Evolutionary conservation across 352 stramenopile genomes (phyloP).

Genomic region (Aphanomyces euteiches): DNA sequence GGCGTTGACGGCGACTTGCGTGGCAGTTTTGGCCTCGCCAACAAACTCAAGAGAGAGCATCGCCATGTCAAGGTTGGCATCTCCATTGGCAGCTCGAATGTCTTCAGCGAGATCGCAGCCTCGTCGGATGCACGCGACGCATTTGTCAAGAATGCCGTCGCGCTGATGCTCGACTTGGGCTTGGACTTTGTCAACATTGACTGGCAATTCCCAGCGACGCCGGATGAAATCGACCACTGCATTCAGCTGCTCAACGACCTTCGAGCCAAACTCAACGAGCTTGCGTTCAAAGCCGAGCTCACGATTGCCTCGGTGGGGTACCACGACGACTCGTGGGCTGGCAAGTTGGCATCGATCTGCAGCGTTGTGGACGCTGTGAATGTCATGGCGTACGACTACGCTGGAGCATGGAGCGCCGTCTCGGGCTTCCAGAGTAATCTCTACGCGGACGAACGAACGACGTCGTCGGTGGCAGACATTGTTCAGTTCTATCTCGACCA

Average conservation of each 20-base stretch:
- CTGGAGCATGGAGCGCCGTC: not conserved
- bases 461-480: not conserved
- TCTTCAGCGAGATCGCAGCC: not conserved
- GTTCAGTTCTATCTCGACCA: slow-evolving; percentile 10
- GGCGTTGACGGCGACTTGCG: not conserved
- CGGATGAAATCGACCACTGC: not conserved
- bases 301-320: not conserved
- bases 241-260: not conserved
- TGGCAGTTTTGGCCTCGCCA: slow-evolving; percentile 7
- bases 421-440: not conserved
- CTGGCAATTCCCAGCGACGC: not conserved
- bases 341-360: not conserved
- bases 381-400: slow-evolving; percentile 16
- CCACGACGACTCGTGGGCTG: too few species aligned
- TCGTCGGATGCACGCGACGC: not conserved
- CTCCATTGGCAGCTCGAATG: slow-evolving; percentile 5
- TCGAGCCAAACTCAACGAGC: too few species aligned
- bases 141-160: not conserved
- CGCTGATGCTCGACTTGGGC: not conserved
- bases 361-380: not conserved
- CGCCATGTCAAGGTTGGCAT: not conserved
- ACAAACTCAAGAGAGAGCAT: not conserved
- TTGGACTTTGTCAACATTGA: slow-evolving; percentile 8
- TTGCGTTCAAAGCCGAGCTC: not conserved
- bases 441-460: not conserved